Evolutionary conservation across 441 rosid genomes (phyloP).

Genomic region (Theobroma grandiflorum): DNA sequence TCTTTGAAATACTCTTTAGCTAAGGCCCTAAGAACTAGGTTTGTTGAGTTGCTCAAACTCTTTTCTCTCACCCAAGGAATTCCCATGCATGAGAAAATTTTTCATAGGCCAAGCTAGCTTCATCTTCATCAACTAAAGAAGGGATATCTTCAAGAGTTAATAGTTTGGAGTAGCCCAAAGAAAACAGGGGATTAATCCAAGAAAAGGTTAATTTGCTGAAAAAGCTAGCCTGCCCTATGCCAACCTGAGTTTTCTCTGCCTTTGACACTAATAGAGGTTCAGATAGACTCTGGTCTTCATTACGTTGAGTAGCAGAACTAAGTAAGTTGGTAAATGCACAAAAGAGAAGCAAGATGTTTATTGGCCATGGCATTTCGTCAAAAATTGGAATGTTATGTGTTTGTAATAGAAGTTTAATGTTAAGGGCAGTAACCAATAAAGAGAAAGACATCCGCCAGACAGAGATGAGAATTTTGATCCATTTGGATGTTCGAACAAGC

Average conservation of each 20-base stretch:
- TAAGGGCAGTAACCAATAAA: slow-evolving; percentile 51
- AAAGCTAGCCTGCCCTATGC: slow-evolving; percentile 52
- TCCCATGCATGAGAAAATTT: slow-evolving; percentile 69
- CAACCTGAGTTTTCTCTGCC: slow-evolving; percentile 35
- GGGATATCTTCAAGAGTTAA: slow-evolving; percentile 70
- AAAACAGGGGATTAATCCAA: slow-evolving; percentile 76
- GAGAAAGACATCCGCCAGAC: slow-evolving; percentile 71
- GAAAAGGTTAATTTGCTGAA: slow-evolving; percentile 69
- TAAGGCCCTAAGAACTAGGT: slow-evolving; percentile 62
- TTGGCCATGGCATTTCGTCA: slow-evolving; percentile 52
- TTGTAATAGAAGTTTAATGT: slow-evolving; percentile 43
- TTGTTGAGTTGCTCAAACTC: slow-evolving; percentile 37
- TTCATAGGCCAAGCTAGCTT: slow-evolving; percentile 58
- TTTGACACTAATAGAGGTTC: slow-evolving; percentile 57
- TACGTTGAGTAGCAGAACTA: slow-evolving; percentile 30
- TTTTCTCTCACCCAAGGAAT: slow-evolving; percentile 44
- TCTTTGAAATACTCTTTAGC: slow-evolving; percentile 63
- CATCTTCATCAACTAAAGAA: slow-evolving; percentile 66
- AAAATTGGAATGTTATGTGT: slow-evolving; percentile 43
- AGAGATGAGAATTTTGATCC: slow-evolving; percentile 42
- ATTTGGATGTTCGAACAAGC: slow-evolving; percentile 52
- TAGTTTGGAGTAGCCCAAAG: slow-evolving; percentile 65
- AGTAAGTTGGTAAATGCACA: slow-evolving; percentile 53
- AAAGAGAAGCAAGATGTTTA: slow-evolving; percentile 48
- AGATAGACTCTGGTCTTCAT: slow-evolving; percentile 38